Evolutionary conservation across 352 stramenopile genomes (phyloP), one percentile per base, ranked within the genome.

Genomic region (Phytophthora cactorum): DNA sequence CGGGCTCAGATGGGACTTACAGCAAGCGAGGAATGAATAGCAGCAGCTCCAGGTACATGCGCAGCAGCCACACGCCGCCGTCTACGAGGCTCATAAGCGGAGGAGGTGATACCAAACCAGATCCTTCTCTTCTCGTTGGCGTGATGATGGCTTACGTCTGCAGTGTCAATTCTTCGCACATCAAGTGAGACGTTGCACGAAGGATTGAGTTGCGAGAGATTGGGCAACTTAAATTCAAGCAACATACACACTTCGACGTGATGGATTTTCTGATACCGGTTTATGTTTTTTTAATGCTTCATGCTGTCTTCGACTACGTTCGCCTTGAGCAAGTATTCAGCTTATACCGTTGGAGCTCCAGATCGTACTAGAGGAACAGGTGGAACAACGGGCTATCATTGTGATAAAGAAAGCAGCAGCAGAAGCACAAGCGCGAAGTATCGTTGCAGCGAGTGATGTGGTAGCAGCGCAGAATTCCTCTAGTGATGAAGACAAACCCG

Each of bases 1-100:
- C 56, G 22, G 59, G 64, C 51, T 58, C 39, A 22, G 54, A 57
- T 25, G 22, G 10, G 10, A 78, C 82, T 69, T 53, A 94, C 86
- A 92, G 34, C 52, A 92, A 58, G 2, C 78, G 79, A n/a, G 84
- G 86, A 5, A 92, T 27, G 74, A 86, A 89, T 43, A 94, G 76
- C 65, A 94, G 63, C 34, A 82, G 57, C 15, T 82, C 63, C 29
- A 91, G 34, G 64, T 92, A 94, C 49, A 75, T 59, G 49, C 81
- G 78, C 47, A 89, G 54, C 50, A 93, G 73, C 74, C 75, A 88
- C 59, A 89, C 46, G 62, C 55, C 61, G 56, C 47, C 63, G 66
- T 72, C 59, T 28, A 74, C 57, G 22, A 86, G 50, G 5, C 47
- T 62, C 54, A 77, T 77, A 36, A 55, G 22, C 27, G 9, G 22